These are phyloP conservation scores for Cyclotella sp. DNA, from an alignment of 108 stramenopile genomes.

Conservation along the genomic window DNA sequence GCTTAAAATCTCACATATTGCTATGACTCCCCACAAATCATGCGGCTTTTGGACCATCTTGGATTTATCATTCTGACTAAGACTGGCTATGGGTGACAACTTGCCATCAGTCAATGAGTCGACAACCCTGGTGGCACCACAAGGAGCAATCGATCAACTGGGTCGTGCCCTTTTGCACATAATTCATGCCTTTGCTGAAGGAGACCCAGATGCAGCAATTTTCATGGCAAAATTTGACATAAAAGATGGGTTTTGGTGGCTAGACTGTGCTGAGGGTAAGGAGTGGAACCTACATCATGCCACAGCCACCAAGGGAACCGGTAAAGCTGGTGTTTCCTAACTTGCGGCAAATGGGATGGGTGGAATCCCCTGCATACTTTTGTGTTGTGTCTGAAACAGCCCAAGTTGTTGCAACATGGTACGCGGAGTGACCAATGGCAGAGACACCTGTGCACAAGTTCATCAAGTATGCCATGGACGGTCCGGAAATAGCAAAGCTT, in stretches of 20 bases:
- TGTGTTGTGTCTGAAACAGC: too few relatives aligned
- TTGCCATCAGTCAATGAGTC: background rate
- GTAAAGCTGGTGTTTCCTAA: background rate
- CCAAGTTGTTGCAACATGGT: background rate
- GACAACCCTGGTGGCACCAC: background rate
- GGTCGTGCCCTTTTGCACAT: background rate
- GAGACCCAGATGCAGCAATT: background rate
- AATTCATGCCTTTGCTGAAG: constrained; percentile 3
- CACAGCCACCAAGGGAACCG: background rate
- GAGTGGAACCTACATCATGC: constrained; percentile 8
- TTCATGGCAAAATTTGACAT: constrained; percentile 20
- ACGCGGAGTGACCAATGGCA: background rate
- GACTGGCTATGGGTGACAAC: background rate
- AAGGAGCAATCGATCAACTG: constrained; percentile 7
- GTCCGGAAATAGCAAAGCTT: background rate
- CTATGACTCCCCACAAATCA: constrained; percentile 10
- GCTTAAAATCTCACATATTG: background rate
- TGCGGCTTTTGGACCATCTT: background rate
- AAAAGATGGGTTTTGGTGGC: constrained; percentile 13
- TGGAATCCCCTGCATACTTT: too few relatives aligned
- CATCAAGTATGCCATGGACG: background rate
- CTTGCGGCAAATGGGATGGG: too few relatives aligned
- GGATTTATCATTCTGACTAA: background rate
- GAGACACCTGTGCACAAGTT: background rate
- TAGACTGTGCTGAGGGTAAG: constrained; percentile 4